These are phyloP conservation scores for Sporothrix euskadiensis DNA, from an alignment of 2,329 filamentous ascomycete species.

Conservation along the genomic window DNA sequence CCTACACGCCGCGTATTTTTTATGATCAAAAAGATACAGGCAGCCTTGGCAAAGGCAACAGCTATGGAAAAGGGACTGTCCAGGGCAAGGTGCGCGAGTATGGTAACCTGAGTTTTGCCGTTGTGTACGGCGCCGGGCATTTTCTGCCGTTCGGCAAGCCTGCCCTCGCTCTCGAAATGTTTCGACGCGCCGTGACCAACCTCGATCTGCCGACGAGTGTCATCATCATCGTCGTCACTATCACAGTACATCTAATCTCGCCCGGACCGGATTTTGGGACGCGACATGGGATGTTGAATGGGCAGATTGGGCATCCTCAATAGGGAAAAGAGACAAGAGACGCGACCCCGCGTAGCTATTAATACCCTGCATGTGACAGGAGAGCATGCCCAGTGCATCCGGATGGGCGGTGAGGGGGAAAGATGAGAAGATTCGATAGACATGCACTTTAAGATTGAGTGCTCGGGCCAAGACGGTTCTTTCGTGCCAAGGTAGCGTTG, in stretches of 20 bases:
- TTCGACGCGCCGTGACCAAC: conserved; percentile 35
- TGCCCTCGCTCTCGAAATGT: conserved; percentile 36
- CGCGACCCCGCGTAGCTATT: conserved; percentile 15
- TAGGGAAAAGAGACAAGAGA: neutral
- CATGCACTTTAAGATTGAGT: conserved; percentile 21
- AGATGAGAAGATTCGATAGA: neutral
- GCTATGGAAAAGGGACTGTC: conserved; percentile 45
- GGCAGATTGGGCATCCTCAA: neutral
- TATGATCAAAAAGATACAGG: conserved; percentile 48
- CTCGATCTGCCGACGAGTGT: conserved; percentile 35
- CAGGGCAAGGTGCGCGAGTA: conserved; percentile 70
- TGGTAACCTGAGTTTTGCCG: conserved; percentile 64
- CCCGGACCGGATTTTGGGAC: neutral
- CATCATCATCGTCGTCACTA: neutral
- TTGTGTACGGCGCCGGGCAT: conserved; percentile 59
- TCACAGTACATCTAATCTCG: neutral
- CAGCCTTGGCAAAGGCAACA: conserved; percentile 52
- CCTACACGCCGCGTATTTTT: conserved; percentile 60
- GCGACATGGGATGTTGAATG: conserved; percentile 3
- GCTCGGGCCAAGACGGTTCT: conserved; percentile 15
- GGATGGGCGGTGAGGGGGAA: conserved; percentile 18
- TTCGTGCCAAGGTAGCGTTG: conserved; percentile 10
- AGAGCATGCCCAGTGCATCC: conserved; percentile 1
- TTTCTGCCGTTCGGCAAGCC: conserved; percentile 40
- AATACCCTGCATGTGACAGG: conserved; percentile 19